Evolutionary conservation across 768 basidiomycete genomes (phyloP), one percentile per base, ranked within the genome.

Genomic region (Tricholoma flavovirens): DNA sequence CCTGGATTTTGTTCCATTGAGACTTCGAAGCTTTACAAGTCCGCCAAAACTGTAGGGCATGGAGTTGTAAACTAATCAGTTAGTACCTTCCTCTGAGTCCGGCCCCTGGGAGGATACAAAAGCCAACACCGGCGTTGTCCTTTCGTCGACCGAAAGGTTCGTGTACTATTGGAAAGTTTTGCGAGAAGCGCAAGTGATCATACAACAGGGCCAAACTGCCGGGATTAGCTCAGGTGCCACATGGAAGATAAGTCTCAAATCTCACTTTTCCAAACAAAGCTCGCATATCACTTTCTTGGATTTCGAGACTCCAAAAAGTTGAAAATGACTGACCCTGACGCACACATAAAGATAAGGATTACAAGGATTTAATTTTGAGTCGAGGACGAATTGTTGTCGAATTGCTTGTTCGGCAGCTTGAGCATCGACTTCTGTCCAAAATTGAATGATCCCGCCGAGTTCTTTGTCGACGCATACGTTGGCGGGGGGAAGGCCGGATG

Each of bases 401-500:
- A 52, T 11, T 4, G 32, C 21, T 6, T 15, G 30, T 40, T 62
- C 61, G 9, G 40, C 29, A 5, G 17, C 30, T 30, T 60, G 56
- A 14, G 63, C 61, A 11, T 64, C 30, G 11, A 43, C 50, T 32
- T 60, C 63, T 11, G 36, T 36, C 62, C 60, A 64, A 42, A 63
- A 63, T 17, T 63, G 62, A 33, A 63, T 57, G 17, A 60, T 40
- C 2, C 49, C 62, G 42, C 62, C 62, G 40, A 53, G 29, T 26
- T 32, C 48, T 8, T 55, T 38, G 21, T 63, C 57, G 0, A 57
- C 30, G 4, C 51, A 55, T n/a, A 60, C 50, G 8, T 43, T 52
- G 14, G 57, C 53, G 2, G 58, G n/a, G 8, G 57, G 52, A 60
- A 11, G 32, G 57, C 0, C 62, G 55, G 12, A 63, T 36, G 4